Percentiles rank a stretch among this genome's conserved stretches.
Evolutionary conservation across 768 basidiomycete species (phyloP).

Genomic region (Cyclocybe cylindracea): DNA sequence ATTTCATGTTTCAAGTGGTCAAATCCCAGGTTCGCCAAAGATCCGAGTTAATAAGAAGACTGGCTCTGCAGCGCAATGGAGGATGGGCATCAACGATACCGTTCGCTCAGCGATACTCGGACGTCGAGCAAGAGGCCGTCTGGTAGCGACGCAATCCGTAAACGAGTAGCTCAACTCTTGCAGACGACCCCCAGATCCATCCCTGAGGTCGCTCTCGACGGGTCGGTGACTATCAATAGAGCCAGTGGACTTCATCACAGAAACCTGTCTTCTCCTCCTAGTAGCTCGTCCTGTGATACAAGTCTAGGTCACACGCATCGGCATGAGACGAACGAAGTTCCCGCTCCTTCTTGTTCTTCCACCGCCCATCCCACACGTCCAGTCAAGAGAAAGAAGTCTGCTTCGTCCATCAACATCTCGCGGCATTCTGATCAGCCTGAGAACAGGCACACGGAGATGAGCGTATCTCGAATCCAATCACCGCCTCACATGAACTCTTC

Average conservation of each 20-base stretch:
- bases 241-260: background rate
- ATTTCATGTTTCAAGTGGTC: too few species aligned
- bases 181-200: background rate
- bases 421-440: conserved; percentile 1
- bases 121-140: conserved; percentile 3
- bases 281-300: conserved; percentile 1
- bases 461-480: background rate
- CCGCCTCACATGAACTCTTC: background rate
- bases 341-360: background rate
- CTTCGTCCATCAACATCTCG: background rate
- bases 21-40: too few species aligned
- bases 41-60: too few species aligned
- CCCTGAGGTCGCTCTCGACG: background rate
- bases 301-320: background rate
- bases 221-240: background rate
- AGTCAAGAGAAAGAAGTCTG: conserved; percentile 25
- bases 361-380: conserved; percentile 6
- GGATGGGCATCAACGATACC: conserved; percentile 1
- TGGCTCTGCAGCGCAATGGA: background rate
- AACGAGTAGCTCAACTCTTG: conserved; percentile 14
- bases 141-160: conserved; percentile 17
- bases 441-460: background rate
- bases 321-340: background rate
- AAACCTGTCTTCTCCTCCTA: conserved; percentile 3
- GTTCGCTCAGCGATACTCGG: background rate